Percentiles rank a stretch among this genome's conserved stretches.
phyloP scores from a whole-genome alignment of 179 eudicot genomes.

The Spinacia oleracea region DNA sequence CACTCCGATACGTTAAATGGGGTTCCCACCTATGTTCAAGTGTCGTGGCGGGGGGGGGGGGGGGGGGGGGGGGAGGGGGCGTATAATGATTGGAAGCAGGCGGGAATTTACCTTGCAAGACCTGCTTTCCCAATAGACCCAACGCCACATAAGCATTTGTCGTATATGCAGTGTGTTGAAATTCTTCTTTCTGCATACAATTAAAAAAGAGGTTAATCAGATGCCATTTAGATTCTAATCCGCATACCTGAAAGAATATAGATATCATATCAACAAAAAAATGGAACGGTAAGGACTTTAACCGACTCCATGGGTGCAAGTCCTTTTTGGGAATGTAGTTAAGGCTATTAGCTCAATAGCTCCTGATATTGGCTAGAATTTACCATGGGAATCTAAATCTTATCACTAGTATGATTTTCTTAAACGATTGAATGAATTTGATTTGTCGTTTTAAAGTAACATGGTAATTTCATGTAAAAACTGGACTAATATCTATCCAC shows the following conservation, averaged over 20 bases:
- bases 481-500: background rate
- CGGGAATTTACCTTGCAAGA: constrained; percentile 62
- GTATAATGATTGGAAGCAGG: background rate
- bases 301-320: background rate
- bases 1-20: background rate
- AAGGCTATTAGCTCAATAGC: background rate
- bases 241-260: background rate
- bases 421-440: no score
- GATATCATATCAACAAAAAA: background rate
- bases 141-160: constrained; percentile 88
- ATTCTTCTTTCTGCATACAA: constrained; percentile 88
- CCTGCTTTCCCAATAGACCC: constrained; percentile 75
- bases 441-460: no score
- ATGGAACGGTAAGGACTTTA: constrained; percentile 10
- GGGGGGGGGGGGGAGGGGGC: background rate
- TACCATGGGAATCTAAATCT: background rate
- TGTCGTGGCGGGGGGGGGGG: background rate
- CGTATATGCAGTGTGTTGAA: constrained; percentile 90
- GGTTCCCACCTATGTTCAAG: background rate
- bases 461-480: no score
- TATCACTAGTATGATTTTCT: no score
- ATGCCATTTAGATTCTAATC: background rate
- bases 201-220: background rate
- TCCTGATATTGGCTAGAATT: background rate
- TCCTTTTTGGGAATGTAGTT: background rate